Conservation (phyloP, 148 eudicot genomes). For the Pouteria glomerata region DNA sequence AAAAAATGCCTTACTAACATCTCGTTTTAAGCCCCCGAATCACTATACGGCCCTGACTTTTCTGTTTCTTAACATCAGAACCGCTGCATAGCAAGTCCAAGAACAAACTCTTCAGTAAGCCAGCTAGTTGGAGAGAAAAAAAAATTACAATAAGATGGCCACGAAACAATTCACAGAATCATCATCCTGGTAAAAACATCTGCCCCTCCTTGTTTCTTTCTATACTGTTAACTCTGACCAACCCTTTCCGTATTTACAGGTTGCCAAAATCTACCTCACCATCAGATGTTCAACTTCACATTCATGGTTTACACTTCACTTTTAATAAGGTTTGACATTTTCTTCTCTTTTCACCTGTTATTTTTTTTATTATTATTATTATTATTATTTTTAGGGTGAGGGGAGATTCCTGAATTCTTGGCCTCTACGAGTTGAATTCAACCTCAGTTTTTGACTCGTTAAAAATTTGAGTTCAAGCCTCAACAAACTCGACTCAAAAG, state of each 20-base stretch:
- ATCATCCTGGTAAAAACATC: conserved; percentile 15
- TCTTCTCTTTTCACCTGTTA: too few species aligned
- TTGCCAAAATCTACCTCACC: conserved; percentile 22
- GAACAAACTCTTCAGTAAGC: not conserved
- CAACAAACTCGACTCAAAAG: too few species aligned
- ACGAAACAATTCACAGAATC: not conserved
- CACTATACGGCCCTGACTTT: not conserved
- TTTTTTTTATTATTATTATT: not conserved
- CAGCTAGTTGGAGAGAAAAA: not conserved
- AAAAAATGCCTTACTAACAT: too few species aligned
- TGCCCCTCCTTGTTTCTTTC: not conserved
- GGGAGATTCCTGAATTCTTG: too few species aligned
- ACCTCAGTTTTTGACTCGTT: too few species aligned
- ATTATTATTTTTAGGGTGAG: not conserved
- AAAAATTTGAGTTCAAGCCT: too few species aligned
- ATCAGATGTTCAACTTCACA: conserved; percentile 19
- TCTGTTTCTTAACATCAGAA: not conserved
- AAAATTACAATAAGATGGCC: conserved; percentile 9
- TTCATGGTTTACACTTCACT: conserved; percentile 29
- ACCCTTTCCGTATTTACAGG: conserved; percentile 24
- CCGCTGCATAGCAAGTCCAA: not conserved
- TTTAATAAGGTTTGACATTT: conserved; percentile 39
- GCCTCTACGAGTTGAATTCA: too few species aligned
- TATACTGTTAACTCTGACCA: not conserved
- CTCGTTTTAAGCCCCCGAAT: not conserved